A percentile compares a stretch with the other conserved stretches of the same genome.
These are phyloP conservation scores for Colletotrichum orchidophilum DNA, from an alignment of 2,329 filamentous ascomycete species.

Conservation along the genomic window DNA sequence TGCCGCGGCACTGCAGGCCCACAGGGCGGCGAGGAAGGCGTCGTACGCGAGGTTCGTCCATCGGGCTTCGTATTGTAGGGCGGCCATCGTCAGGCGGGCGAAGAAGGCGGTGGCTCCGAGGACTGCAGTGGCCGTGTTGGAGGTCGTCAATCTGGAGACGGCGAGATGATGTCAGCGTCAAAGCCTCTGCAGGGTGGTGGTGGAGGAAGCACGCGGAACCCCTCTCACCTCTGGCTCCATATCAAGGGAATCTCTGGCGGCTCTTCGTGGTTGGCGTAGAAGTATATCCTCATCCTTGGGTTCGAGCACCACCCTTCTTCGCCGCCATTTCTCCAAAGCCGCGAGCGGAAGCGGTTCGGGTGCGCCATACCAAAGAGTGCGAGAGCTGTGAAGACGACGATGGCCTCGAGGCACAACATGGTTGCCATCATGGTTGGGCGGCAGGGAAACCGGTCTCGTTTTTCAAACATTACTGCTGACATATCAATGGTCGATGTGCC, in stretches of 20 bases:
- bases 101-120: slow-evolving; percentile 41
- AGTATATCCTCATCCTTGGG: slow-evolving; percentile 41
- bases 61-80: slow-evolving; percentile 35
- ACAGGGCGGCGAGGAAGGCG: slow-evolving; percentile 39
- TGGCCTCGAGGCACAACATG: slow-evolving; percentile 36
- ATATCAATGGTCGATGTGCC: neutral
- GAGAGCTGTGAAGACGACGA: slow-evolving; percentile 20
- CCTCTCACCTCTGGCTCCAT: slow-evolving; percentile 42
- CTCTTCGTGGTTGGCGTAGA: slow-evolving; percentile 43
- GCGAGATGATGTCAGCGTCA: neutral
- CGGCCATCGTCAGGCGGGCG: slow-evolving; percentile 37
- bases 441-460: neutral
- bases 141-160: slow-evolving; percentile 38
- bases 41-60: slow-evolving; percentile 41
- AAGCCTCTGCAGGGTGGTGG: neutral
- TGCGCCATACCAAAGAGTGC: slow-evolving; percentile 39
- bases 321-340: slow-evolving; percentile 41
- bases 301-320: slow-evolving; percentile 43
- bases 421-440: neutral
- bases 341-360: slow-evolving; percentile 37
- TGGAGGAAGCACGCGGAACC: neutral
- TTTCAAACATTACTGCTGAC: neutral
- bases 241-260: slow-evolving; percentile 40
- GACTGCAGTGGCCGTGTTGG: slow-evolving; percentile 42
- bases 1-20: slow-evolving; percentile 38